Evolutionary conservation across 1,139 yeast species (phyloP), one percentile per base, ranked within the genome.

Genomic region (Pichia sp.): DNA sequence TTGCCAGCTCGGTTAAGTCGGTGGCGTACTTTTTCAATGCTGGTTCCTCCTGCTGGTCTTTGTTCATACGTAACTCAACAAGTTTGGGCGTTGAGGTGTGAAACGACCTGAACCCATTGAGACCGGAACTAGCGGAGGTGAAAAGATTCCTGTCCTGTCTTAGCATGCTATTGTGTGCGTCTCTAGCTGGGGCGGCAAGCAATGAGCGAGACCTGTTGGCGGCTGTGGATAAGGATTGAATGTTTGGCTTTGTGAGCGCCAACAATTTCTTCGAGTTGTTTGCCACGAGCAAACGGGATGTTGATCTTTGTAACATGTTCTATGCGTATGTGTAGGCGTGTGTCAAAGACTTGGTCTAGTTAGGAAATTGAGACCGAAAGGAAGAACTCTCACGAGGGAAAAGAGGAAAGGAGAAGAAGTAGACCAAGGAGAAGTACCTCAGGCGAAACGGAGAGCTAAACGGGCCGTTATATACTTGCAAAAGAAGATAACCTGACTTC

Each of bases 21-120:
- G 88, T 80, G n/a, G 97, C 98, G 67, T 73, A 90, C 65, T 86
- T 85, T 64, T 90, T 92, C 59, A 93, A 73, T 0, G 97, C 96
- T 0, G 96, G 87, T 57, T 85, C 76, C 29, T 79, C 81, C 49
- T 80, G 82, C 11, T 77, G 79, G 47, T 75, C 74, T 70, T 75
- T 72, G 47, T 70, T 70, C 78, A 76, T 76, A 56, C 75, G 61
- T 66, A 69, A 57, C 41, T 65, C 62, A 15, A 64, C 55, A 3
- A 16, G 15, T 8, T 30, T 4, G 1, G 31, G 11, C 4, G 44
- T n/a, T 1, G 50, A 30, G 5, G 49, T 40, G 40, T 56, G 58
- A n/a, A 55, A 55, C 3, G 49, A 47, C 34, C 49, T 31, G 15
- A 19, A 13, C 6, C 40, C 40, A 7, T 13, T 36, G 40, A 36